Evolutionary conservation across 805 yeast genomes (phyloP), one percentile per base, ranked within the genome.

Genomic region (Sugiyamaella boreocaroliniensis): DNA sequence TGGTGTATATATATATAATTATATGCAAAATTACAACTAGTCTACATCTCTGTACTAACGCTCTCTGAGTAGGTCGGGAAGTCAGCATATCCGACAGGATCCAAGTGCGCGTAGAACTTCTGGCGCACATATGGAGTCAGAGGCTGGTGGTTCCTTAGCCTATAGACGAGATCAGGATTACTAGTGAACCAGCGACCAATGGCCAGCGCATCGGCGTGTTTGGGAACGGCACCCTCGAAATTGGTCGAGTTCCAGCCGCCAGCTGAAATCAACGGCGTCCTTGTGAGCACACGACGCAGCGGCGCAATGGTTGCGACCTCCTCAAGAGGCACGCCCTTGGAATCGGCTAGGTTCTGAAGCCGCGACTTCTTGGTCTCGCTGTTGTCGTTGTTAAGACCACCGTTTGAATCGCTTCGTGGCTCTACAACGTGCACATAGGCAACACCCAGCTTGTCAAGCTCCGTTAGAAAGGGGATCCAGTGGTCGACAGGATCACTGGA

Each of bases 81-180:
- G 41, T 42, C 45, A 14, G 45, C 48, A 43, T 52, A 52, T 2
- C 55, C 55, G 7, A 16, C 54, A 4, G 50, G 14, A 14, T 20
- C 48, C 14, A 42, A 20, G 19, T n/a, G 34, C 18, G 44, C 40
- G 40, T 80, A 81, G 67, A 81, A 81, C 8, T 76, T 71, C n/a
- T 58, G 54, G 61, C 83, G 72, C 61, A 79, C 71, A 60, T 80
- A 81, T 29, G 65, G 57, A 52, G 69, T 71, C 52, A 79, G 64
- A 43, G 72, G 71, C 40, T 63, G 49, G 32, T 73, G 74, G 32
- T 74, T 64, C 55, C 70, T 64, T 43, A 80, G 52, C 55, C 81
- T 68, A n/a, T 67, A 59, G 18, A 73, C 75, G 29, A 81, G 61
- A 61, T 81, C 85, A 1, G 85, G 84, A 66, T 80, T 81, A 29